Percentiles rank a stretch among this genome's conserved stretches.
These are phyloP conservation scores for Protomyces gravidus DNA, from an alignment of 1,139 yeast genomes.

Conservation along the genomic window DNA sequence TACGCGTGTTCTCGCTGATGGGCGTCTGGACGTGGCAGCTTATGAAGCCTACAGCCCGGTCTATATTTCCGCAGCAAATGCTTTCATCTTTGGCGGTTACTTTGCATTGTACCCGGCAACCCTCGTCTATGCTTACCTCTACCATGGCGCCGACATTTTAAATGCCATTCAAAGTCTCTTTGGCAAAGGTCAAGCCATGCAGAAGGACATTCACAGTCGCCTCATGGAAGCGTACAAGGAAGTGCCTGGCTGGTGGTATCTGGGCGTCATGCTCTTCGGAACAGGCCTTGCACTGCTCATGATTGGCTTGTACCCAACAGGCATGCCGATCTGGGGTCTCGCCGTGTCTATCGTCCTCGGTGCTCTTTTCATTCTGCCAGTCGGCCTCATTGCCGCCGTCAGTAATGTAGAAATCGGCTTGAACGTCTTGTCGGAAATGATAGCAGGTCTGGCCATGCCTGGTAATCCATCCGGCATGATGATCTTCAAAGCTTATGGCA, in stretches of 20 bases:
- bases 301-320: conserved; percentile 47
- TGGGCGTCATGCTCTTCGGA: conserved; percentile 48
- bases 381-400: conserved; percentile 32
- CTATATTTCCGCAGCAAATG: conserved; percentile 58
- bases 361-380: conserved; percentile 32
- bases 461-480: conserved; percentile 61
- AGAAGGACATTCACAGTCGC: conserved; percentile 9
- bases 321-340: conserved; percentile 36
- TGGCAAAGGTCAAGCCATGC: neutral
- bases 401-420: conserved; percentile 57
- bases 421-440: conserved; percentile 59
- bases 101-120: conserved; percentile 59
- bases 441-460: conserved; percentile 59
- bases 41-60: conserved; percentile 58
- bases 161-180: conserved; percentile 38
- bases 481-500: conserved; percentile 54
- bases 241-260: conserved; percentile 67
- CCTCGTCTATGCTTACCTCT: conserved; percentile 52
- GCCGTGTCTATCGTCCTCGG: conserved; percentile 50
- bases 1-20: conserved; percentile 47
- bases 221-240: conserved; percentile 20
- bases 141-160: conserved; percentile 54
- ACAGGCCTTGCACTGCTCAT: conserved; percentile 51
- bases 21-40: conserved; percentile 48
- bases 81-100: conserved; percentile 55